Base-by-base conservation (phyloP, 2,329 filamentous ascomycete genomes). In the Neocucurbitaria cava region DNA sequence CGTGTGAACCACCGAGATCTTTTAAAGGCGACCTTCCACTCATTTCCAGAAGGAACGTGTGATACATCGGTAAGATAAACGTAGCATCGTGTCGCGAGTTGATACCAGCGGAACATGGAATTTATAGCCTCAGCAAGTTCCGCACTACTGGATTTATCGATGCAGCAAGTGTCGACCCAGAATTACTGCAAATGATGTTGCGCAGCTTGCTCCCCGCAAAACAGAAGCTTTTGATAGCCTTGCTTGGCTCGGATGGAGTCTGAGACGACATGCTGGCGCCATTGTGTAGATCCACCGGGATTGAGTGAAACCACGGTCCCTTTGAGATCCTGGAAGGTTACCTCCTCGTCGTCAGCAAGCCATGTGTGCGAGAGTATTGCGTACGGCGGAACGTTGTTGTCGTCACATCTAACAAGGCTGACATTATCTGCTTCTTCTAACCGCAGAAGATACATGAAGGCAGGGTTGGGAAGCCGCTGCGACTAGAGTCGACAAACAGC, bases 51-150 rank as follows among this genome's bases (percentile, higher is more conserved):
- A 7, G 26, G 18, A n/a, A 9, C 18, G 9, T 18, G n/a, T 2
- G 35, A 38, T 4, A 66, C 49, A 20, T 66, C 61, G 7, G 63
- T 41, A 8, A 66, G 49, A 15, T 36, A 64, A n/a, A 61, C 63
- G 11, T 66, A 64, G n/a, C 63, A 66, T 23, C 33, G 64, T 0
- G 21, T 1, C 2, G 61, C 54, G 0, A 55, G 47, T 24, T 48
- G 43, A 5, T 66, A 66, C 63, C 63, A 66, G 10, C 44, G 43
- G 9, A 66, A 66, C 61, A 66, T 64, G 1, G 62, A 64, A 17
- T 62, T 64, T 11, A 48, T 61, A 8, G 59, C 48, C 28, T 31
- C 52, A 3, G 30, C 13, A 23, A 56, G 15, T 13, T 62, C 56
- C 3, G 36, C 11, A 11, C 15, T 28, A 18, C 43, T 46, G 0